Evolutionary conservation across 148 eudicot genomes (phyloP), one percentile per base, ranked within the genome.

Genomic region (Oxyria digyna): DNA sequence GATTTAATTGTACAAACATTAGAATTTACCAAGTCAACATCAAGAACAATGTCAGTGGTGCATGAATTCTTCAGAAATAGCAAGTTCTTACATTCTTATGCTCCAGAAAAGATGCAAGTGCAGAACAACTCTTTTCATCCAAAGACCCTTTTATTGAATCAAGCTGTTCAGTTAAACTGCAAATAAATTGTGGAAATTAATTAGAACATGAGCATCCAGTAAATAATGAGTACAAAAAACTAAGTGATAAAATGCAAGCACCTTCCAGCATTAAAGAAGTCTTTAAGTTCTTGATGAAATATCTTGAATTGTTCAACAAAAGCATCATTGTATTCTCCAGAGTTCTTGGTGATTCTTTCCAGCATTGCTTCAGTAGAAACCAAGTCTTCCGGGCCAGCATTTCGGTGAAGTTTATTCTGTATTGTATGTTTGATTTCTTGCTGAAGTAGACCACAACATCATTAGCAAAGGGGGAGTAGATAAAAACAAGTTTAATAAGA

Each of bases 241-340:
- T 46, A n/a, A 27, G 21, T 31, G 37, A 59, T 13, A 27, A 59
- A 29, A 1, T 27, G 31, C 65, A 59, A 59, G 23, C 46, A 90
- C 99, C 99, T 94, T 84, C 93, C 99, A 76, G 99, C 99, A 88
- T 94, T 94, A 80, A 94, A 94, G 78, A 94, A 94, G 83, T 94
- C 99, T 76, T 94, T 94, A 64, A 94, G 87, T 76, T 94, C 99
- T 65, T 71, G 81, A 81, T 85, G 87, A 72, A 94, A 94, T 78
- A 87, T 90, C 79, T 87, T 90, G 71, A 94, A 94, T 71, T 94
- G 96, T 50, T 90, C 92, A 66, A 90, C 89, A 78, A 94, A 94
- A 54, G 90, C 81, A 75, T 82, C 87, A 62, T 75, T 90, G 75
- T 86, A 94, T 79, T 88, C 82, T 76, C 99, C 99, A 65, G 91